Conservation (phyloP, 352 stramenopile species). For the Globisporangium camurandrum region DNA sequence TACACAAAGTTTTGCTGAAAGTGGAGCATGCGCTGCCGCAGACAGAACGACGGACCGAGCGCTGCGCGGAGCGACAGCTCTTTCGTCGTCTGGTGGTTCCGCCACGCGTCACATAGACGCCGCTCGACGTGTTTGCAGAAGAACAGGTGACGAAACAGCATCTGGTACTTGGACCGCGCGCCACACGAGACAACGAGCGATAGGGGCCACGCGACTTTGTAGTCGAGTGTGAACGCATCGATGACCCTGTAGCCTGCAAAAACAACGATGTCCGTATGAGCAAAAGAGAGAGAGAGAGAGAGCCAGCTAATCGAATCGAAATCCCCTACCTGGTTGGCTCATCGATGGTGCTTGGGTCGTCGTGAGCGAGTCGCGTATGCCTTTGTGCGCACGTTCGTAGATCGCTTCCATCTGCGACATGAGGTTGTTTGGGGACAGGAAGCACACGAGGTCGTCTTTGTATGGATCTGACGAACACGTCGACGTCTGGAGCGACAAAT, state of each 20-base stretch:
- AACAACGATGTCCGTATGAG: background rate
- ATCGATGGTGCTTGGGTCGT: conserved; percentile 61
- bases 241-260: conserved; percentile 84
- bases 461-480: conserved; percentile 86
- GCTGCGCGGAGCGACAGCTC: conserved; percentile 82
- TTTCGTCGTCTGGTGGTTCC: conserved; percentile 92
- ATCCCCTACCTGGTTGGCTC: conserved; percentile 38
- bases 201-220: conserved; percentile 95
- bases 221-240: conserved; percentile 95
- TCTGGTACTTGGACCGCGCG: conserved; percentile 96
- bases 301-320: too few relatives aligned
- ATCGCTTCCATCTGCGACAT: conserved; percentile 92
- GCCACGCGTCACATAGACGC: conserved; percentile 92
- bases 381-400: conserved; percentile 73
- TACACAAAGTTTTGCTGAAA: conserved; percentile 99
- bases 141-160: conserved; percentile 98
- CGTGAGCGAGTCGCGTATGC: conserved; percentile 58
- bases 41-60: conserved; percentile 90
- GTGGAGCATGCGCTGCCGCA: conserved; percentile 98
- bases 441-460: conserved; percentile 88
- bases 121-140: conserved; percentile 99
- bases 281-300: background rate
- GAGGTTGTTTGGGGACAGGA: conserved; percentile 82
- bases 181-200: conserved; percentile 95
- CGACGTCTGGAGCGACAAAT: conserved; percentile 89